Evolutionary conservation across 139 green algal genomes (phyloP).

Genomic region (Volvox reticuliferus): DNA sequence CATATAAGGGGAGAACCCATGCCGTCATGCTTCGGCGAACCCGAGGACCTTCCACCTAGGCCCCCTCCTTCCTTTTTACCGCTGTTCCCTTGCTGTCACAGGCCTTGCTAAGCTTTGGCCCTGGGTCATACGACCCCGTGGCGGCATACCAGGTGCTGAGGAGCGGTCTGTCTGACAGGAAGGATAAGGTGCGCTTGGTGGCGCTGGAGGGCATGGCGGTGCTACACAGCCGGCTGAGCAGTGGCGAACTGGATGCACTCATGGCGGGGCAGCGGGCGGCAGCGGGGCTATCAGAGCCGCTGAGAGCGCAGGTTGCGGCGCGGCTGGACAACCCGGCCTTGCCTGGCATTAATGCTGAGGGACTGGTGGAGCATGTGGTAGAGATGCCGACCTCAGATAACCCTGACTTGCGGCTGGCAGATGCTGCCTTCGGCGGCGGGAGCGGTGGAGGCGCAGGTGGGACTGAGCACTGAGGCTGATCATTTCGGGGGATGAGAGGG

Average conservation of each 20-base stretch:
- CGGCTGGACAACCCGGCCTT: conserved; percentile 50
- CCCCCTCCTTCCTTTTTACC: background rate
- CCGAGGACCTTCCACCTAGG: background rate
- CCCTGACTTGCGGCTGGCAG: conserved; percentile 7
- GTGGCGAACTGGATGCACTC: conserved; percentile 52
- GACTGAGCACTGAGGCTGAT: background rate
- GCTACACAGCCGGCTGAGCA: conserved; percentile 37
- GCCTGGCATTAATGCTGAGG: conserved; percentile 55
- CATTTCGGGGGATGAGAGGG: background rate
- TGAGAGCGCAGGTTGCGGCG: conserved; percentile 51
- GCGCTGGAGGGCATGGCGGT: conserved; percentile 74
- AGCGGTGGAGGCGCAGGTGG: background rate
- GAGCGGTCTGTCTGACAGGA: conserved; percentile 49
- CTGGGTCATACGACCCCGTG: conserved; percentile 33
- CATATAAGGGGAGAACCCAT: too few relatives aligned
- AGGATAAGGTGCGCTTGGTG: conserved; percentile 59
- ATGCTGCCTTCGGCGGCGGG: conserved; percentile 8
- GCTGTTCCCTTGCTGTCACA: background rate
- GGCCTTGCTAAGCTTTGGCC: conserved; percentile 56
- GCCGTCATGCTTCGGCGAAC: too few relatives aligned
- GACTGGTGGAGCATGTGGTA: conserved; percentile 57
- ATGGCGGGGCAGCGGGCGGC: conserved; percentile 19
- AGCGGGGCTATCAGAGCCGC: conserved; percentile 48
- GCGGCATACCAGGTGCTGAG: conserved; percentile 46
- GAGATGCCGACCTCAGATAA: conserved; percentile 33